phyloP scores from a whole-genome alignment of 2,329 filamentous ascomycete genomes.

The Cucurbitaria berberidis region DNA sequence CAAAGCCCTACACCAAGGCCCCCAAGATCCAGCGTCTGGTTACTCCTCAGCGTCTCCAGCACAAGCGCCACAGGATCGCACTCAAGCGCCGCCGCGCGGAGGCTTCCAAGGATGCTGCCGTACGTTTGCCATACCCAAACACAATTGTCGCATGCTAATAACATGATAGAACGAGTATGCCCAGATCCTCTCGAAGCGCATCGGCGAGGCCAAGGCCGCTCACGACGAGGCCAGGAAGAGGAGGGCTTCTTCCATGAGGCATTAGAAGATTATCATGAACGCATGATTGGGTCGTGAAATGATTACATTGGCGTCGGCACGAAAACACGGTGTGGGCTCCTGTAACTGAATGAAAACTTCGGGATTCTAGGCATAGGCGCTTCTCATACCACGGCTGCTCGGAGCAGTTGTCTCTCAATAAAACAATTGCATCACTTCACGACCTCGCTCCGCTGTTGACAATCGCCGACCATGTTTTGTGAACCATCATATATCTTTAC shows the following conservation, averaged over 20 bases:
- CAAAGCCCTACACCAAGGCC: conserved; percentile 99
- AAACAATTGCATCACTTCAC: conserved; percentile 47
- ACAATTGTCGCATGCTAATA: conserved; percentile 12
- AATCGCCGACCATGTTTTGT: neutral
- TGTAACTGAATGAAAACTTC: conserved; percentile 42
- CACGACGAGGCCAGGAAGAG: conserved; percentile 96
- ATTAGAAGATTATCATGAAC: conserved; percentile 43
- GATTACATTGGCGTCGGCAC: conserved; percentile 47
- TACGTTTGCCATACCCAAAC: conserved; percentile 58
- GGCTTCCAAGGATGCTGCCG: conserved; percentile 98
- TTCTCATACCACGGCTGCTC: conserved; percentile 46
- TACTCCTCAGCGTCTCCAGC: conserved; percentile 98
- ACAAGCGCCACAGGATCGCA: conserved; percentile 97
- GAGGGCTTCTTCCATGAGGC: conserved; percentile 77
- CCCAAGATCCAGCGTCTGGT: conserved; percentile 99
- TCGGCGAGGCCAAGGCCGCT: conserved; percentile 92
- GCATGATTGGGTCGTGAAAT: conserved; percentile 44
- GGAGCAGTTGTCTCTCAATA: conserved; percentile 43
- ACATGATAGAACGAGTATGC: conserved; percentile 91
- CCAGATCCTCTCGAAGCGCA: conserved; percentile 94
- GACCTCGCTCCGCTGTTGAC: conserved; percentile 5
- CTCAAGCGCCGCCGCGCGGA: conserved; percentile 98
- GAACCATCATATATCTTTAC: neutral
- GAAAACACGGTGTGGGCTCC: conserved; percentile 42
- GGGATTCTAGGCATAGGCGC: conserved; percentile 44